phyloP scores from a whole-genome alignment of 164 flowering plant genomes.

The Liquidambar formosana region DNA sequence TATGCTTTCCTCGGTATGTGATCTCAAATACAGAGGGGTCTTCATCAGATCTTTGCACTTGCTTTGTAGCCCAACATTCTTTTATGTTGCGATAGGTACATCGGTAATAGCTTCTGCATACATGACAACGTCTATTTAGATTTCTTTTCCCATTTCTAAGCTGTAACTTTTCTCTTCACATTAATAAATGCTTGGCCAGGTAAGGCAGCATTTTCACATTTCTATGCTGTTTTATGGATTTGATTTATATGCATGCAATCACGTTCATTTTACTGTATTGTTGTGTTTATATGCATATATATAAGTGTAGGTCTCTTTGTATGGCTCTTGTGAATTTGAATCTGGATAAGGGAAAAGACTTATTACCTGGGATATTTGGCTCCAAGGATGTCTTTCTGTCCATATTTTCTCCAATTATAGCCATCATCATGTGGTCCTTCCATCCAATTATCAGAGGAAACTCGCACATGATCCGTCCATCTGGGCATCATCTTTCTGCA shows the following conservation, averaged over 20 bases:
- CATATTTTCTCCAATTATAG: constrained; percentile 94
- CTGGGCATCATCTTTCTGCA: constrained; percentile 61
- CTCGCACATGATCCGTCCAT: constrained; percentile 67
- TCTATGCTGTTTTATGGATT: too few species aligned
- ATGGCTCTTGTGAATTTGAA: background rate
- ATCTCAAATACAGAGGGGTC: constrained; percentile 67
- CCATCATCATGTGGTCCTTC: constrained; percentile 87
- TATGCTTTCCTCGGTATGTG: constrained; percentile 79
- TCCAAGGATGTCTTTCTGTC: constrained; percentile 93
- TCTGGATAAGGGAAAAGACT: background rate
- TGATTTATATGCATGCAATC: too few species aligned
- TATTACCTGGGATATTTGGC: constrained; percentile 81
- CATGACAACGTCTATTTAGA: constrained; percentile 1
- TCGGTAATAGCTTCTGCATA: constrained; percentile 89
- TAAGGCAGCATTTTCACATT: background rate
- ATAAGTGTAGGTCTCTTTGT: too few species aligned
- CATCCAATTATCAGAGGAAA: constrained; percentile 47
- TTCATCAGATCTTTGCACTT: constrained; percentile 88
- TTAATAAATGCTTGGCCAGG: too few species aligned
- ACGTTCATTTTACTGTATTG: too few species aligned
- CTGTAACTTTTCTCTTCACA: too few species aligned
- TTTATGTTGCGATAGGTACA: constrained; percentile 74
- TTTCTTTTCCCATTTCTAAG: too few species aligned
- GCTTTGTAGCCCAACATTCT: constrained; percentile 86
- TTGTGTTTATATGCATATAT: too few species aligned